Conservation (phyloP, 2,329 filamentous ascomycete species). For the Calcarisporium arbuscula region DNA sequence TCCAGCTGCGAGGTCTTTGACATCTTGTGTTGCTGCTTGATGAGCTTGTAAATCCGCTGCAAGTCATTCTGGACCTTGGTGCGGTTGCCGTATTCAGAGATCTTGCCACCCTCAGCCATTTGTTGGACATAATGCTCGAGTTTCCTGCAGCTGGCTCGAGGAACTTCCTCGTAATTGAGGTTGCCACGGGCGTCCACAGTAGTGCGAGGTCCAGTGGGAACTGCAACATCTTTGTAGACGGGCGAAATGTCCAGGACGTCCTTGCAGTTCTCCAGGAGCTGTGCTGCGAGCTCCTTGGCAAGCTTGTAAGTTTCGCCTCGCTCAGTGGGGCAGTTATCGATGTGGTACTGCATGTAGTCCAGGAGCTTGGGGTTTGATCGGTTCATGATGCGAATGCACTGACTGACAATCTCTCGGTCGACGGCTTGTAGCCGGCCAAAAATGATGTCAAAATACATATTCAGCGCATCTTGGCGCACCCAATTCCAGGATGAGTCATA, state of each 20-base stretch:
- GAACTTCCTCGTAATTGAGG: constrained; percentile 83
- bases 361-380: constrained; percentile 91
- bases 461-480: constrained; percentile 93
- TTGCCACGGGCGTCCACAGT: constrained; percentile 90
- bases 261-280: constrained; percentile 96
- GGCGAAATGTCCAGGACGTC: constrained; percentile 80
- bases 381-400: constrained; percentile 99
- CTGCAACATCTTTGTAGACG: constrained; percentile 90
- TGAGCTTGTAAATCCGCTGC: constrained; percentile 93
- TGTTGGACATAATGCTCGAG: constrained; percentile 97
- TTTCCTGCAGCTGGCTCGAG: constrained; percentile 85
- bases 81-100: constrained; percentile 96
- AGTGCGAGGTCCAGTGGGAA: constrained; percentile 88
- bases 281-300: constrained; percentile 88
- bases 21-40: constrained; percentile 96
- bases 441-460: constrained; percentile 99
- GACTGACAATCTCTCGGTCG: constrained; percentile 96
- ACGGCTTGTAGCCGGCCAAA: constrained; percentile 90
- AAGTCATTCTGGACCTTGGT: constrained; percentile 97
- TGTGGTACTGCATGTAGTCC: constrained; percentile 99
- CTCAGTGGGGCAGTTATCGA: constrained; percentile 95
- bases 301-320: constrained; percentile 95
- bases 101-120: constrained; percentile 97
- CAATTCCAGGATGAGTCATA: constrained; percentile 99
- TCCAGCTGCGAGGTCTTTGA: constrained; percentile 94